A percentile compares a stretch with the other conserved stretches of the same genome.
Conservation (phyloP, 768 basidiomycete genomes). For the Royoungia palumana region DNA sequence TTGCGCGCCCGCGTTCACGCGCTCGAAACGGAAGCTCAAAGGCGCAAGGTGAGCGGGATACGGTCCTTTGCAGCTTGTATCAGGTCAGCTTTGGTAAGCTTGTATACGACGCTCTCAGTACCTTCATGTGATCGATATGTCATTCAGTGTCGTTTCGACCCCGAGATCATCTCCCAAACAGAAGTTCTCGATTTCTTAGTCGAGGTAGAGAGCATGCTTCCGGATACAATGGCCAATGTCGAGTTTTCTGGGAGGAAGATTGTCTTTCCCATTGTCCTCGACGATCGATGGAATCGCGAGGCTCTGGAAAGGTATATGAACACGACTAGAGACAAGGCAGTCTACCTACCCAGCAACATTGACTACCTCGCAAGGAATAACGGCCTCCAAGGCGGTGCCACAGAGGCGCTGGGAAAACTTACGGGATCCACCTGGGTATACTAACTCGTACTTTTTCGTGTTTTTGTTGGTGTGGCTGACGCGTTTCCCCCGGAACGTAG, state of each 20-base stretch:
- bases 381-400: slow-evolving; percentile 43
- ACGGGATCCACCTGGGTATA: slow-evolving; percentile 50
- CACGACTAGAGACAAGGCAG: slow-evolving; percentile 51
- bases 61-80: slow-evolving; percentile 49
- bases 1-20: slow-evolving; percentile 58
- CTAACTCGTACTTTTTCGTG: not conserved
- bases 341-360: slow-evolving; percentile 66
- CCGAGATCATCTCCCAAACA: slow-evolving; percentile 38
- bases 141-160: slow-evolving; percentile 49
- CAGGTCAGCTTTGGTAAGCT: slow-evolving; percentile 53
- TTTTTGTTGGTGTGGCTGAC: not conserved
- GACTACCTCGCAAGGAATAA: slow-evolving; percentile 65
- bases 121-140: not conserved
- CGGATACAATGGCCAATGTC: slow-evolving; percentile 38
- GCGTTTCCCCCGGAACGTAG: slow-evolving; percentile 30
- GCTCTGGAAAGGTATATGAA: slow-evolving; percentile 57
- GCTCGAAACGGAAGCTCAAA: slow-evolving; percentile 41
- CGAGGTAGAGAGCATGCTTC: slow-evolving; percentile 37
- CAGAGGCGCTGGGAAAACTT: slow-evolving; percentile 45
- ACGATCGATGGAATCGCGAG: slow-evolving; percentile 56
- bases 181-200: slow-evolving; percentile 43
- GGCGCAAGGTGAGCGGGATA: slow-evolving; percentile 34
- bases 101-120: not conserved
- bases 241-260: slow-evolving; percentile 51
- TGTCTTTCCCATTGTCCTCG: slow-evolving; percentile 58